A percentile compares a stretch with the other conserved stretches of the same genome.
Evolutionary conservation across 2,329 filamentous ascomycete species (phyloP).

Genomic region (Ceratocystis alfenasii): DNA sequence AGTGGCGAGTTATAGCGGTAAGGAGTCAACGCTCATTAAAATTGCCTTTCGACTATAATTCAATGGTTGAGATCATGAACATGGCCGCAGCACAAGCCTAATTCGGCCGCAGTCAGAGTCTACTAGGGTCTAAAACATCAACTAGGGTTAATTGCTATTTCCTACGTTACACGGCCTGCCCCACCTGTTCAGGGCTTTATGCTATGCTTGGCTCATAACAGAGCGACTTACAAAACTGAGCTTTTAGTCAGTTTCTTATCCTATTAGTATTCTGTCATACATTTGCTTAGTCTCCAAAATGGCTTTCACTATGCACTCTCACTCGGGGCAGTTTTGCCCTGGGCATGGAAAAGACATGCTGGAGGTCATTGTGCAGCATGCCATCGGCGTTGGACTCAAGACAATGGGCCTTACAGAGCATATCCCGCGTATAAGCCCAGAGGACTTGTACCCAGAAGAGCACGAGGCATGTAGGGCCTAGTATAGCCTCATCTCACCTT

Average conservation of each 20-base stretch:
- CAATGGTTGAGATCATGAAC: constrained; percentile 27
- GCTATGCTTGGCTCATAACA: background rate
- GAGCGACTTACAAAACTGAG: background rate
- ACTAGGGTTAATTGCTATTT: background rate
- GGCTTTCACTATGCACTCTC: constrained; percentile 96
- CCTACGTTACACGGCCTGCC: background rate
- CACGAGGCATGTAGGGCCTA: background rate
- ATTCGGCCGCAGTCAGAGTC: background rate
- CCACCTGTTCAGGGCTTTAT: background rate
- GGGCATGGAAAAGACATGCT: constrained; percentile 76
- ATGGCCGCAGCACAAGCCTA: background rate
- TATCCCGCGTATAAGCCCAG: constrained; percentile 64
- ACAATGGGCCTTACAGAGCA: constrained; percentile 87
- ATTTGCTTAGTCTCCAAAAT: constrained; percentile 37
- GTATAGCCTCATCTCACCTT: no score
- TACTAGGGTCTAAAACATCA: background rate
- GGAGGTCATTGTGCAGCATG: constrained; percentile 69
- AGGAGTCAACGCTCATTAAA: background rate
- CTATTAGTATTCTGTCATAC: background rate
- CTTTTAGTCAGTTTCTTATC: background rate
- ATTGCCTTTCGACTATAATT: constrained; percentile 27
- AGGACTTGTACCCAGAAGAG: constrained; percentile 90
- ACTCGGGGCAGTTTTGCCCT: constrained; percentile 93
- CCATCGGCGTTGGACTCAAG: constrained; percentile 65
- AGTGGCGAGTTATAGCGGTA: background rate